Base-by-base conservation (phyloP, 2,329 filamentous ascomycete species). In the Scedosporium minutisporum region DNA sequence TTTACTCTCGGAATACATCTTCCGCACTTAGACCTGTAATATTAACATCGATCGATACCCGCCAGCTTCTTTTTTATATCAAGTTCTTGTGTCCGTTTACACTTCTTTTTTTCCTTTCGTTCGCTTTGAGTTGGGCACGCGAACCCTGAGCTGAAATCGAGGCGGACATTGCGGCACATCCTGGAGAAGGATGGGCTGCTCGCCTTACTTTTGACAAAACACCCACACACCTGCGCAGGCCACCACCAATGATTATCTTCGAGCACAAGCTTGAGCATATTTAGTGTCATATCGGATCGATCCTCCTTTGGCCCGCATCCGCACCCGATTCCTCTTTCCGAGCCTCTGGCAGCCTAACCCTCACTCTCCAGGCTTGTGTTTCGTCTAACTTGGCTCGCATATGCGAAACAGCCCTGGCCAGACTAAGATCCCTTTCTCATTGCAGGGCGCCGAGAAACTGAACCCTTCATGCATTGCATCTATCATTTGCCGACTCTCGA, bases 31-130 rank as follows among this genome's bases (percentile, higher is more conserved):
- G 51, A 55, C 18, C 51, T 55, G 51, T 55, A 55, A 55, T 55
- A 55, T 55, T 55, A 55, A 55, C 51, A 55, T 55, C 51, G 23
- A 55, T 55, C 51, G 51, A 55, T 55, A 55, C 51, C 51, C 51
- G 21, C 21, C 51, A 25, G 23, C n/a, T 48, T 33, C 29, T 55
- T 27, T 23, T 53, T 18, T 23, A 10, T 14, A 23, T 29, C 18
- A 27, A 23, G 33, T 12, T 38, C 3, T 38, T 38, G 33, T 38
- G 10, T 38, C 10, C 4, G 33, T 38, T 38, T 38, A 12, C 33
- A 38, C 10, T 38, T 38, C 16, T 16, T 23, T 4, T 7, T 6
- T 7, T 21, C 9, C 29, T 1, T 33, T 33, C 7, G 29, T 48
- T 48, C 14, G 44, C 21, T n/a, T 7, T 7, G 18, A n/a, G 6